Evolutionary conservation across 805 yeast species (phyloP).

Genomic region (Cyberlindnera subsufficiens): DNA sequence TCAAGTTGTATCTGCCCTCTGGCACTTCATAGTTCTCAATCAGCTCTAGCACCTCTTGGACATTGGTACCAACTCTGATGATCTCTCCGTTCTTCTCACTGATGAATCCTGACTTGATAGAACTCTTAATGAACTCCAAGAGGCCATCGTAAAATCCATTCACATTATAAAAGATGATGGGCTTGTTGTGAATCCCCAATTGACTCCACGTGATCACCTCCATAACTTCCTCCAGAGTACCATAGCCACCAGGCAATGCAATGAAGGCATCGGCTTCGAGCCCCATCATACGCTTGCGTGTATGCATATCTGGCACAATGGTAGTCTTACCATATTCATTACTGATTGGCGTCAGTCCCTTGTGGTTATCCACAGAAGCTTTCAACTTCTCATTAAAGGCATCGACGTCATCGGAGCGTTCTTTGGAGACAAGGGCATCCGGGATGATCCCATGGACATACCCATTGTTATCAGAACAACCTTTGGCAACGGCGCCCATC

Average conservation of each 20-base stretch:
- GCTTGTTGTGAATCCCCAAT: slow-evolving; percentile 78
- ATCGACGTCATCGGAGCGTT: slow-evolving; percentile 42
- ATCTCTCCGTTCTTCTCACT: slow-evolving; percentile 61
- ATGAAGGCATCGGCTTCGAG: slow-evolving; percentile 80
- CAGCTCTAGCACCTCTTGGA: slow-evolving; percentile 60
- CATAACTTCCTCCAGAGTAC: slow-evolving; percentile 84
- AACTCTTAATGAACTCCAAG: slow-evolving; percentile 51
- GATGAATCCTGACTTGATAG: slow-evolving; percentile 64
- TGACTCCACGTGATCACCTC: slow-evolving; percentile 91
- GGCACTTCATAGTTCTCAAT: slow-evolving; percentile 60
- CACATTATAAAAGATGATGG: slow-evolving; percentile 71
- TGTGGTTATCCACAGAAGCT: slow-evolving; percentile 53
- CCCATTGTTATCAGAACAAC: slow-evolving; percentile 44
- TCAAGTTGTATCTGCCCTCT: slow-evolving; percentile 65
- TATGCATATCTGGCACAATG: slow-evolving; percentile 83
- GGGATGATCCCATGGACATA: slow-evolving; percentile 85
- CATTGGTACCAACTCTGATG: slow-evolving; percentile 59
- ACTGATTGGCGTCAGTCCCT: slow-evolving; percentile 56
- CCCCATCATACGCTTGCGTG: slow-evolving; percentile 83
- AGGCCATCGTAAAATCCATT: slow-evolving; percentile 77
- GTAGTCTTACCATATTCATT: slow-evolving; percentile 67
- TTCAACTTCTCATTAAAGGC: slow-evolving; percentile 43
- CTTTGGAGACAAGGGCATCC: slow-evolving; percentile 70
- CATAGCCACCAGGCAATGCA: slow-evolving; percentile 90
- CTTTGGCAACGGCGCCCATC: slow-evolving; percentile 72